Evolutionary conservation across 352 stramenopile genomes (phyloP), one percentile per base, ranked within the genome.

Genomic region (Pythium coloratum): DNA sequence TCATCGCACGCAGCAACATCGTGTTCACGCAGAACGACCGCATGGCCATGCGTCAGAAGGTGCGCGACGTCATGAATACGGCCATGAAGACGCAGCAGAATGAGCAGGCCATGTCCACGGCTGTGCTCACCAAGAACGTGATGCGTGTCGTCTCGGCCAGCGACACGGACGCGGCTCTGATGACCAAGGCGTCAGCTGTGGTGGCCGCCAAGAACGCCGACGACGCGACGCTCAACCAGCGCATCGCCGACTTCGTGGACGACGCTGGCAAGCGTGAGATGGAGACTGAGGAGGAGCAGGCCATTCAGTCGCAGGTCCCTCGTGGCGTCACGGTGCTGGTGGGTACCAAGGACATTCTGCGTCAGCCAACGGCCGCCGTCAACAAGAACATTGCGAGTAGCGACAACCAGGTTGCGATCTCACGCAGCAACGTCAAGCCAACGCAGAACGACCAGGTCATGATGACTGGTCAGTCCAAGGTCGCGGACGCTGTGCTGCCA

Each of bases 11-110:
- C 26, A 77, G 67, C 62, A 80, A 80, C 59, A 28, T 80, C 6
- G 16, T 77, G 6, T 68, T 74, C 32, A 70, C 64, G 40, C 71
- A 77, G 62, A 77, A 73, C 64, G 73, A 80, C 63, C 64, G 64
- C n/a, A 24, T 77, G 42, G 64, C 54, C 38, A 20, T 79, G 53
- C 47, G 46, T 10, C 36, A 59, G 24, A 69, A 79, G 53, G 63
- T 79, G 1, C 55, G 72, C 20, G 44, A 69, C 4, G 50, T 34
- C 1, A 38, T 60, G 8, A 5, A 49, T 4, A 49, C 2, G 42
- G 42, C 42, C 42, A 49, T 14, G 44, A 28, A 49, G 42, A 49
- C 6, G 40, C 40, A 50, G 44, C 3, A 26, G 26, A 28, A 50
- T 46, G n/a, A 4, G 8, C 44, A 51, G 44, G 5, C 38, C 34